A percentile compares a stretch with the other conserved stretches of the same genome.
Evolutionary conservation across 768 basidiomycete genomes (phyloP).

Genomic region (Boletus rubroflammeus): DNA sequence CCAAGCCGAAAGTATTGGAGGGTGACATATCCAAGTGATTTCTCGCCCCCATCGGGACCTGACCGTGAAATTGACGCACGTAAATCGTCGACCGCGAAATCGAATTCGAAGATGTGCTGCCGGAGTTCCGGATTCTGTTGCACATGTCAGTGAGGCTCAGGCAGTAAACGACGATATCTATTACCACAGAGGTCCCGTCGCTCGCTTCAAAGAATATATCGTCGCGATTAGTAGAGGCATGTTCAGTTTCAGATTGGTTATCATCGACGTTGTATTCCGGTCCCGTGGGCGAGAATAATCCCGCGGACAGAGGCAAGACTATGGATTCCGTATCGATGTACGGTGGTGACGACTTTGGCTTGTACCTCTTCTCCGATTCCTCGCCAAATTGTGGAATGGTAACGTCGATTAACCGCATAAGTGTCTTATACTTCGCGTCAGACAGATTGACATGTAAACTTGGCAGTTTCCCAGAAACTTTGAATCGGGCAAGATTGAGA

Average conservation of each 20-base stretch:
- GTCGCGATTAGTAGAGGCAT: constrained; percentile 38
- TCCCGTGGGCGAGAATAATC: constrained; percentile 50
- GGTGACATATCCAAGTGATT: constrained; percentile 70
- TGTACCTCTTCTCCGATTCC: constrained; percentile 27
- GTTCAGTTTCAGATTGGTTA: constrained; percentile 44
- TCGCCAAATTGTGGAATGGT: constrained; percentile 80
- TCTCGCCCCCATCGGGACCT: constrained; percentile 57
- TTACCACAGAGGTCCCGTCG: constrained; percentile 56
- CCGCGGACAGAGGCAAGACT: constrained; percentile 50
- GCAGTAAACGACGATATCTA: neutral
- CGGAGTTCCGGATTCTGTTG: constrained; percentile 35
- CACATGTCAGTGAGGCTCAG: neutral
- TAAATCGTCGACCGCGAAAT: constrained; percentile 83
- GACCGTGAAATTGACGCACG: constrained; percentile 78
- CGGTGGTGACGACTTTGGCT: constrained; percentile 18
- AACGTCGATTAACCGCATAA: constrained; percentile 91
- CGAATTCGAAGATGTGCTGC: constrained; percentile 74
- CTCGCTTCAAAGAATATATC: constrained; percentile 73
- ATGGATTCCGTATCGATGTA: constrained; percentile 27
- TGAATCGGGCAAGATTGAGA: constrained; percentile 81
- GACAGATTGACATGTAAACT: constrained; percentile 86
- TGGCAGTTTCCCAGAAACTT: constrained; percentile 85
- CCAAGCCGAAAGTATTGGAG: constrained; percentile 75
- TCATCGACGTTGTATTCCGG: constrained; percentile 71
- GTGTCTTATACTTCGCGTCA: constrained; percentile 83